These are phyloP conservation scores for Fragaria nilgerrensis DNA, from an alignment of 306 rosid genomes.

Conservation along the genomic window DNA sequence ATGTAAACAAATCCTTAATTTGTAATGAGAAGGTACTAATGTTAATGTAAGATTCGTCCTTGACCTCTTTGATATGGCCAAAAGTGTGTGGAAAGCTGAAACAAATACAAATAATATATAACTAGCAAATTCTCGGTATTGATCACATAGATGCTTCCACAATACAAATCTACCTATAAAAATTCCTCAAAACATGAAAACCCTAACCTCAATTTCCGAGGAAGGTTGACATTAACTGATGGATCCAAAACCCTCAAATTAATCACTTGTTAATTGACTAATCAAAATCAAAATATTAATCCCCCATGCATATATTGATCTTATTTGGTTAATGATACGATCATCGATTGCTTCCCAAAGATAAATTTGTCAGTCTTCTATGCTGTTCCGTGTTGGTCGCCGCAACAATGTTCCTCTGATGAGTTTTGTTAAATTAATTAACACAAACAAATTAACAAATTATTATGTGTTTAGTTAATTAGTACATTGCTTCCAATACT, in stretches of 20 bases:
- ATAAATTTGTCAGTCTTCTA: constrained; percentile 44
- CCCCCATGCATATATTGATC: neutral
- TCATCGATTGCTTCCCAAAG: constrained; percentile 25
- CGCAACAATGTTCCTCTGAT: constrained; percentile 21
- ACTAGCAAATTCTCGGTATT: constrained; percentile 25
- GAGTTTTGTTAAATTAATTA: neutral
- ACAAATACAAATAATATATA: constrained; percentile 23
- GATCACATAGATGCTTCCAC: constrained; percentile 56
- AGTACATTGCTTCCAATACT: constrained; percentile 47
- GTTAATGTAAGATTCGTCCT: constrained; percentile 45
- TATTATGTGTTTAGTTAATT: neutral
- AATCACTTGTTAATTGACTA: neutral
- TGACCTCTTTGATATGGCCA: constrained; percentile 24
- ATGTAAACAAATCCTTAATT: neutral
- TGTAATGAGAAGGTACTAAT: constrained; percentile 17
- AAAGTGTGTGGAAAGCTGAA: constrained; percentile 22
- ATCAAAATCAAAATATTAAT: constrained; percentile 17
- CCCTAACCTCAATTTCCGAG: constrained; percentile 40
- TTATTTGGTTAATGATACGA: constrained; percentile 23
- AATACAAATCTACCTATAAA: constrained; percentile 34
- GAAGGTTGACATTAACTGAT: constrained; percentile 35
- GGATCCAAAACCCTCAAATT: constrained; percentile 10
- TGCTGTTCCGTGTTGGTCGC: constrained; percentile 51
- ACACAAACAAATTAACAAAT: neutral
- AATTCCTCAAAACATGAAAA: constrained; percentile 30